Evolutionary conservation across 495 filamentous ascomycete genomes (phyloP).

Genomic region (Talaromyces stipitatus): DNA sequence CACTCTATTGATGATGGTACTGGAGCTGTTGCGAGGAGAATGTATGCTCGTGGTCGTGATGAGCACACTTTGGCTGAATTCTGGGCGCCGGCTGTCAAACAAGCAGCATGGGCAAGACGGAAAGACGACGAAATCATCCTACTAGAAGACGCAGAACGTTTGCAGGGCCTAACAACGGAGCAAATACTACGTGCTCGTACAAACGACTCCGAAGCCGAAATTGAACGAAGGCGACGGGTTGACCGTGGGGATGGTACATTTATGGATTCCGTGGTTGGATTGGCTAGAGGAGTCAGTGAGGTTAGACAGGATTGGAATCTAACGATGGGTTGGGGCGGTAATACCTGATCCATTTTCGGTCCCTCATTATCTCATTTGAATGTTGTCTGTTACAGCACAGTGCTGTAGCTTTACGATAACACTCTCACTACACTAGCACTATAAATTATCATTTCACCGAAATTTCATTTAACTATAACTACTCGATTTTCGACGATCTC

Average conservation of each 20-base stretch:
- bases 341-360: slow-evolving; percentile 8
- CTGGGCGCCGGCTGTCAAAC: slow-evolving; percentile 32
- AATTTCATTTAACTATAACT: not conserved
- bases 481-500: not conserved
- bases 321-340: slow-evolving; percentile 22
- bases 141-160: slow-evolving; percentile 8
- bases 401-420: too few relatives aligned
- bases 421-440: too few relatives aligned
- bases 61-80: slow-evolving; percentile 23
- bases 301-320: slow-evolving; percentile 19
- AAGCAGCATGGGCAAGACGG: slow-evolving; percentile 15
- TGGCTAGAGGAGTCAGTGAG: slow-evolving; percentile 22
- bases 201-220: slow-evolving; percentile 15
- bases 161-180: slow-evolving; percentile 10
- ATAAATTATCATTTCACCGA: too few relatives aligned
- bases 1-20: slow-evolving; percentile 5
- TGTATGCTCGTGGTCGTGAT: slow-evolving; percentile 21
- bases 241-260: slow-evolving; percentile 21
- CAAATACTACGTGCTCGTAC: slow-evolving; percentile 1
- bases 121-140: slow-evolving; percentile 8
- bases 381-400: not conserved
- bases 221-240: slow-evolving; percentile 18
- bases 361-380: not conserved
- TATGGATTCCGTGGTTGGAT: slow-evolving; percentile 19
- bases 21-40: not conserved